A percentile compares a stretch with the other conserved stretches of the same genome.
Evolutionary conservation across 2,329 filamentous ascomycete genomes (phyloP).

Genomic region (Cryphonectria carpinicola): DNA sequence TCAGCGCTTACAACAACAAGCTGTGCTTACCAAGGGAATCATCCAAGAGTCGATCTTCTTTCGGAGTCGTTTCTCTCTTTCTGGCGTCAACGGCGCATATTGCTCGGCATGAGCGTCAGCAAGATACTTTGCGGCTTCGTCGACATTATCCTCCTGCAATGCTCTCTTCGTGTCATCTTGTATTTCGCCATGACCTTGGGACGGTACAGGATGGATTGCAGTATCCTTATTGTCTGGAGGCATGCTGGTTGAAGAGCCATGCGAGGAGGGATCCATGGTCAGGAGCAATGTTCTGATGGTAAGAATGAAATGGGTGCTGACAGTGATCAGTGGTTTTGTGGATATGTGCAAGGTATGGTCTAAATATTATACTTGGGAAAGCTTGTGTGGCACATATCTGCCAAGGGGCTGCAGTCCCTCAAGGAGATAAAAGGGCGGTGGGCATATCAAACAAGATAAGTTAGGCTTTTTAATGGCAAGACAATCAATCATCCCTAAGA

Average conservation of each 20-base stretch:
- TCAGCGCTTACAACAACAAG: background rate
- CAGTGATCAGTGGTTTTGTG: background rate
- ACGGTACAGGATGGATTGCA: background rate
- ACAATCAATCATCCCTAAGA: background rate
- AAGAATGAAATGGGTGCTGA: background rate
- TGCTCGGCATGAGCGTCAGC: conserved; percentile 11
- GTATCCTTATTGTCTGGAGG: conserved; percentile 2
- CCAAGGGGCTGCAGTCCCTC: background rate
- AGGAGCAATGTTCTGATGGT: background rate
- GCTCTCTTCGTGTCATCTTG: background rate
- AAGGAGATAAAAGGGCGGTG: background rate
- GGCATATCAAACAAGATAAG: conserved; percentile 2
- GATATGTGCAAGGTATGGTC: background rate
- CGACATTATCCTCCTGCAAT: background rate
- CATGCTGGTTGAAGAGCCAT: background rate
- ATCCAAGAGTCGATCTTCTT: conserved; percentile 37
- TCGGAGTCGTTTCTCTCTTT: conserved; percentile 36
- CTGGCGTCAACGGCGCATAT: conserved; percentile 35
- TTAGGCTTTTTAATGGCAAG: background rate
- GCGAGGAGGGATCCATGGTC: conserved; percentile 6
- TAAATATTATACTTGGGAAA: conserved; percentile 3
- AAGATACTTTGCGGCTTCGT: conserved; percentile 26
- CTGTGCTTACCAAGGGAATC: conserved; percentile 34
- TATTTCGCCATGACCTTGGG: conserved; percentile 11
- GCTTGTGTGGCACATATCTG: background rate